A percentile compares a stretch with the other conserved stretches of the same genome.
These are phyloP conservation scores for Fusarium coffeatum DNA, from an alignment of 2,329 filamentous ascomycete species.

Conservation along the genomic window DNA sequence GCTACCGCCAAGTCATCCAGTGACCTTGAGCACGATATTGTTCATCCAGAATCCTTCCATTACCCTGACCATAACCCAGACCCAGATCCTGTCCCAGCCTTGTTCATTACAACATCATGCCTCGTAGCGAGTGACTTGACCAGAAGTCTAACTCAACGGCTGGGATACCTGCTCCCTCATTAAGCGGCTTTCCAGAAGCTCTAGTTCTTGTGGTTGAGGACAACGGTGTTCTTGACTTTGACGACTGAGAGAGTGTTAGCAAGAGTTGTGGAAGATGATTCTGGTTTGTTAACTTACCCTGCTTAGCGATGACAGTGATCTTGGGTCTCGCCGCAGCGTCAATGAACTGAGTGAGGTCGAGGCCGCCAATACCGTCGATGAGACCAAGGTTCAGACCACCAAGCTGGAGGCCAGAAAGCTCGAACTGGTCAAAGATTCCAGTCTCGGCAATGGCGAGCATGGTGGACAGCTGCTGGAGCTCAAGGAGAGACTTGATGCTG, in stretches of 20 bases:
- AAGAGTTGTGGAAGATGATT: accelerated
- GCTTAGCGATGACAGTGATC: conserved; percentile 45
- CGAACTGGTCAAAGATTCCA: conserved; percentile 48
- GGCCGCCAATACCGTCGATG: conserved; percentile 43
- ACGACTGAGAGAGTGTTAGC: conserved; percentile 15
- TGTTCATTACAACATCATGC: conserved; percentile 14
- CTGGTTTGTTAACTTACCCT: conserved; percentile 28
- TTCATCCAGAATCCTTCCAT: neutral
- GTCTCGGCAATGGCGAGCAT: conserved; percentile 50
- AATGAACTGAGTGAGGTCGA: conserved; percentile 49
- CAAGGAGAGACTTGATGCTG: conserved; percentile 55
- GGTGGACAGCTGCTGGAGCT: conserved; percentile 56
- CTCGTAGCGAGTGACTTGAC: conserved; percentile 8
- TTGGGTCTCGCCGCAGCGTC: conserved; percentile 45
- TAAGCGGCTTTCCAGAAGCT: neutral
- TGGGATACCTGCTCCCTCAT: conserved; percentile 34
- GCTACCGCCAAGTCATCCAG: conserved; percentile 12
- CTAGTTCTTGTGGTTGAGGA: conserved; percentile 11
- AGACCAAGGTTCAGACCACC: conserved; percentile 48
- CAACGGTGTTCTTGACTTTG: conserved; percentile 10
- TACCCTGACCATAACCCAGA: neutral
- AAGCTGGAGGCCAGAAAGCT: conserved; percentile 45
- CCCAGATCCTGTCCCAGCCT: neutral
- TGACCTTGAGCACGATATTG: neutral
- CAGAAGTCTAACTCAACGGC: conserved; percentile 11